Evolutionary conservation across 306 rosid genomes (phyloP), one percentile per base, ranked within the genome.

Genomic region (Quillaja saponaria): DNA sequence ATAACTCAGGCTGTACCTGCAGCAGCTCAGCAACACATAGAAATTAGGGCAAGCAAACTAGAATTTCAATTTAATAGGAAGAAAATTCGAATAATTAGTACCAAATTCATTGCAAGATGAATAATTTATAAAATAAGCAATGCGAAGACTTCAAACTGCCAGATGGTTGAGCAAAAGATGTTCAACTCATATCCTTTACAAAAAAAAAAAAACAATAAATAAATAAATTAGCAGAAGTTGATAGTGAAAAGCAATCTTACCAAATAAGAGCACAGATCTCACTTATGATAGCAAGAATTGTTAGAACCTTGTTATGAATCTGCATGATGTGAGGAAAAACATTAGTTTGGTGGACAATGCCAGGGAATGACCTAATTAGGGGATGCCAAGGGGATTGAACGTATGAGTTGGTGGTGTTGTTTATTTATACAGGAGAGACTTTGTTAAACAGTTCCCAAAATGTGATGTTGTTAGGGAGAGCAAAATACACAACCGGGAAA

Each of bases 1-100:
- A 63, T 92, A 89, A 60, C 99, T 92, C 75, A 92, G 61, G 64
- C 95, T 83, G 73, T 92, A 92, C 99, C 99, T 92, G 96, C 67
- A 76, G 64, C 48, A 67, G 16, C 16, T 14, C 57, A 66, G 61
- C 37, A 10, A 13, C 18, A 38, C 2, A 15, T n/a, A n/a, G n/a
- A n/a, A n/a, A n/a, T n/a, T n/a, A n/a, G n/a, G n/a, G n/a, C n/a
- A n/a, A n/a, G n/a, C n/a, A n/a, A n/a, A n/a, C n/a, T n/a, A n/a
- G n/a, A n/a, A n/a, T n/a, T n/a, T n/a, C n/a, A n/a, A n/a, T n/a
- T n/a, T n/a, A n/a, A n/a, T n/a, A n/a, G n/a, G n/a, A n/a, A n/a
- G n/a, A n/a, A n/a, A n/a, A n/a, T n/a, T n/a, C n/a, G n/a, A n/a
- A n/a, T n/a, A n/a, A n/a, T n/a, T n/a, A n/a, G n/a, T n/a, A n/a